Percentiles rank a stretch among this genome's conserved stretches.
Evolutionary conservation across 148 eudicot genomes (phyloP).

Genomic region (Silene conica): DNA sequence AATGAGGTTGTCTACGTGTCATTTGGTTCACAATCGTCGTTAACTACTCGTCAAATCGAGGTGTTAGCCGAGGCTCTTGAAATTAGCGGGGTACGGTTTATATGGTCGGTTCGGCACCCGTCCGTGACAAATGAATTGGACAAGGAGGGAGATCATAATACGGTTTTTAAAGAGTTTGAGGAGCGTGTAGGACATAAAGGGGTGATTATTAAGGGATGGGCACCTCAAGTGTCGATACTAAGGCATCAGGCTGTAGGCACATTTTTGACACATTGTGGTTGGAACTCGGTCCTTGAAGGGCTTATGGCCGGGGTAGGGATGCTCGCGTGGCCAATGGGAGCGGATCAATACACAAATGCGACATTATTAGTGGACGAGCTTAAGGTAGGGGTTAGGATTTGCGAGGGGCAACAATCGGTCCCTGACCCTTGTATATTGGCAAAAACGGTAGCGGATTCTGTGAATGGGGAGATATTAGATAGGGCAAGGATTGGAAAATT

Average conservation of each 20-base stretch:
- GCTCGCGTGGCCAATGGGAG: constrained; percentile 49
- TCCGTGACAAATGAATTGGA: not conserved
- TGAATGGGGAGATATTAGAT: not conserved
- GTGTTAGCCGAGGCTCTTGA: constrained; percentile 27
- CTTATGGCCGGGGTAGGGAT: constrained; percentile 34
- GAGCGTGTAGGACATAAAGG: constrained; percentile 29
- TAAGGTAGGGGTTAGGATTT: constrained; percentile 26
- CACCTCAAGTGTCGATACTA: constrained; percentile 44
- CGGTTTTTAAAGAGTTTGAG: constrained; percentile 13
- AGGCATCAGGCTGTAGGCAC: constrained; percentile 39
- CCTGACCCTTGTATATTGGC: constrained; percentile 31
- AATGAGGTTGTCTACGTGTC: constrained; percentile 35
- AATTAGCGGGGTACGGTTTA: constrained; percentile 25
- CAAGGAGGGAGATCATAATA: not conserved
- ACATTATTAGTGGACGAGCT: constrained; percentile 34
- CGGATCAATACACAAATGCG: constrained; percentile 40
- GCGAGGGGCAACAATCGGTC: constrained; percentile 22
- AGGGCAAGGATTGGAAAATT: constrained; percentile 22
- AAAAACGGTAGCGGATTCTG: constrained; percentile 17
- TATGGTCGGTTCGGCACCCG: constrained; percentile 27
- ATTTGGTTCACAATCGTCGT: constrained; percentile 32
- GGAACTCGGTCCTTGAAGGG: constrained; percentile 54
- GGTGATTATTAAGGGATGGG: constrained; percentile 45
- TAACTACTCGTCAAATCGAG: constrained; percentile 23
- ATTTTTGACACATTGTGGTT: constrained; percentile 58